Percentiles rank a stretch among this genome's conserved stretches.
phyloP scores from a whole-genome alignment of 73 alveolate genomes.

The Paramecium primaurelia region DNA sequence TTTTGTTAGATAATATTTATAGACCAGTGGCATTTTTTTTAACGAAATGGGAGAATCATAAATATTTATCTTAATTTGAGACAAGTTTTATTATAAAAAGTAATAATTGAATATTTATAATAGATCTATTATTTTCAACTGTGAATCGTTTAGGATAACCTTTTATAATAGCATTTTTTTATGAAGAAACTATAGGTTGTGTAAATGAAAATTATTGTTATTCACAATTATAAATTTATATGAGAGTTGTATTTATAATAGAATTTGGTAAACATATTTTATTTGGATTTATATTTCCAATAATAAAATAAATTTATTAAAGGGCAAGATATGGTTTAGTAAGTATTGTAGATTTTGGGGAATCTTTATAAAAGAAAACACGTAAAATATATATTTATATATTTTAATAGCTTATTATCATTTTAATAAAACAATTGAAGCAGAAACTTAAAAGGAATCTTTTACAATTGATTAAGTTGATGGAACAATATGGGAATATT shows the following conservation, averaged over 20 bases:
- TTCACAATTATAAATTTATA: neutral
- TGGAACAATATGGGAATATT: constrained; percentile 48
- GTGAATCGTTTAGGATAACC: constrained; percentile 44
- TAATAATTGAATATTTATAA: neutral
- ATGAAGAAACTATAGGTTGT: neutral
- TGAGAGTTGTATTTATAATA: constrained; percentile 29
- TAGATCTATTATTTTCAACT: constrained; percentile 13
- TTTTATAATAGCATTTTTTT: neutral
- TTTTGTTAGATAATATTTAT: neutral
- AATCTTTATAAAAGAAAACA: neutral
- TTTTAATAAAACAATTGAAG: neutral
- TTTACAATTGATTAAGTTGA: constrained; percentile 28
- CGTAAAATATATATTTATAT: neutral
- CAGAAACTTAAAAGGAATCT: neutral
- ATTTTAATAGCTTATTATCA: neutral
- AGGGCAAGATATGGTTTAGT: neutral
- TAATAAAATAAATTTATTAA: neutral
- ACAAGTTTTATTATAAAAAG: constrained; percentile 32
- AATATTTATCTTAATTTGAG: constrained; percentile 10
- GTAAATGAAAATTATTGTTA: constrained; percentile 7
- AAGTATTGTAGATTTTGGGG: neutral
- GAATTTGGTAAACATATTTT: constrained; percentile 29
- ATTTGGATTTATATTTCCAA: constrained; percentile 25
- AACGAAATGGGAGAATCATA: constrained; percentile 42
- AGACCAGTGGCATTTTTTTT: neutral